A percentile compares a stretch with the other conserved stretches of the same genome.
phyloP scores from a whole-genome alignment of 129 eudicot species.

The Artemisia annua region DNA sequence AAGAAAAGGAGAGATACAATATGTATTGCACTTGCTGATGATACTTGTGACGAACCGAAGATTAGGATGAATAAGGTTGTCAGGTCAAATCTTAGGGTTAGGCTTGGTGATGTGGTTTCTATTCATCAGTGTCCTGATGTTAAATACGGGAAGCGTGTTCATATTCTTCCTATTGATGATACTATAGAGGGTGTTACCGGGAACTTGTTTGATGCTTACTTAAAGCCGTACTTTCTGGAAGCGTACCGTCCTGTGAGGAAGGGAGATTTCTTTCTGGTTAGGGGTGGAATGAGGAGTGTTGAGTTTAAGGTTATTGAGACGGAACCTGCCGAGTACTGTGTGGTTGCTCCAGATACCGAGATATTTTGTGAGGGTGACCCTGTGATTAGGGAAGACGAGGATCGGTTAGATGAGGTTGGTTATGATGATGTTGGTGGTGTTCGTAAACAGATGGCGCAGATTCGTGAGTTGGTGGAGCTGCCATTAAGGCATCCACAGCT shows the following conservation, averaged over 20 bases:
- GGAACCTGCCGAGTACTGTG: slow-evolving; percentile 90
- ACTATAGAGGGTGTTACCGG: slow-evolving; percentile 90
- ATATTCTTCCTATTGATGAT: slow-evolving; percentile 90
- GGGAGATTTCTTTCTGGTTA: slow-evolving; percentile 62
- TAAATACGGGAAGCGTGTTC: slow-evolving; percentile 92
- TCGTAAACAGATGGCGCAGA: slow-evolving; percentile 84
- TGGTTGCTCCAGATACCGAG: slow-evolving; percentile 82
- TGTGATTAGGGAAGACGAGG: slow-evolving; percentile 61
- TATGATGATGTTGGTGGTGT: slow-evolving; percentile 84
- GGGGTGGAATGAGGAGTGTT: slow-evolving; percentile 83
- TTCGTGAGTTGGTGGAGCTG: slow-evolving; percentile 82
- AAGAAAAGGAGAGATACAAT: slow-evolving; percentile 87
- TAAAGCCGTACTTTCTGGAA: slow-evolving; percentile 72
- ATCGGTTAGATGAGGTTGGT: slow-evolving; percentile 63
- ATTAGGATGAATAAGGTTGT: slow-evolving; percentile 90
- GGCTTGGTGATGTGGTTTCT: slow-evolving; percentile 87
- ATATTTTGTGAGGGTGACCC: slow-evolving; percentile 81
- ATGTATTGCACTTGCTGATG: slow-evolving; percentile 95
- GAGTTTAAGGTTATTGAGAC: slow-evolving; percentile 81
- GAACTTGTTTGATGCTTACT: slow-evolving; percentile 79
- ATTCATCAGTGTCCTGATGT: slow-evolving; percentile 93
- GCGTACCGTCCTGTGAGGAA: slow-evolving; percentile 75
- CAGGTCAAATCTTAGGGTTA: slow-evolving; percentile 73
- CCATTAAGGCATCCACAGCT: slow-evolving; percentile 91
- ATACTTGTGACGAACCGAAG: slow-evolving; percentile 86